phyloP scores from a whole-genome alignment of 2,329 filamentous ascomycete species.

The Metarhizium anisopliae region DNA sequence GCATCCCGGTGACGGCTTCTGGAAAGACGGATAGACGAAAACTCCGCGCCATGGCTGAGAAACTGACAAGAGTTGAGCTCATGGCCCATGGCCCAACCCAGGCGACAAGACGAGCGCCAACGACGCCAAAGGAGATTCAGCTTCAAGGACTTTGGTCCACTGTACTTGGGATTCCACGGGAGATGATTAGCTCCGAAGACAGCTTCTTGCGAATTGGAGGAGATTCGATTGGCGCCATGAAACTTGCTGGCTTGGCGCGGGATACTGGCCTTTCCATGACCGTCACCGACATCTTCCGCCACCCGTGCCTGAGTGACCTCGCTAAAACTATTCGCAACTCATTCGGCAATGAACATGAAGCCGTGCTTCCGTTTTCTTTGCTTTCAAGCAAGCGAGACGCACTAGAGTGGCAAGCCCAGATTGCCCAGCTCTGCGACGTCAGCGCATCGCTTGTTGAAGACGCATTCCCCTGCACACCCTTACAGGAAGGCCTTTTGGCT shows the following conservation, averaged over 20 bases:
- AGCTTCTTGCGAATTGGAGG: constrained; percentile 8
- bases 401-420: neutral
- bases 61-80: constrained; percentile 6
- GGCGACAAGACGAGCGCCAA: neutral
- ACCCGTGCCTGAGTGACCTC: constrained; percentile 4
- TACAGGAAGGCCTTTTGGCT: constrained; percentile 5
- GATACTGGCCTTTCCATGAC: constrained; percentile 24
- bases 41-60: constrained; percentile 4
- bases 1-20: constrained; percentile 10
- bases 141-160: constrained; percentile 8
- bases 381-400: neutral
- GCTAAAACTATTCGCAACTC: neutral
- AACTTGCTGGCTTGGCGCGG: constrained; percentile 29
- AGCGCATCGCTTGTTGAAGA: neutral
- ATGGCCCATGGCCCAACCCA: neutral
- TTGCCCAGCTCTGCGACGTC: neutral
- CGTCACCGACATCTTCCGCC: constrained; percentile 28
- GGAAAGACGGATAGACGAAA: constrained; percentile 12
- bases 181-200: constrained; percentile 5
- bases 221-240: constrained; percentile 15
- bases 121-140: neutral
- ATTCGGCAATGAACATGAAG: neutral
- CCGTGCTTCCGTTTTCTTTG: neutral
- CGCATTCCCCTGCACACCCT: constrained; percentile 2
- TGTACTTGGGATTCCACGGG: constrained; percentile 3